These are phyloP conservation scores for Didymosphaeria variabile DNA, from an alignment of 2,329 filamentous ascomycete genomes.

Conservation along the genomic window DNA sequence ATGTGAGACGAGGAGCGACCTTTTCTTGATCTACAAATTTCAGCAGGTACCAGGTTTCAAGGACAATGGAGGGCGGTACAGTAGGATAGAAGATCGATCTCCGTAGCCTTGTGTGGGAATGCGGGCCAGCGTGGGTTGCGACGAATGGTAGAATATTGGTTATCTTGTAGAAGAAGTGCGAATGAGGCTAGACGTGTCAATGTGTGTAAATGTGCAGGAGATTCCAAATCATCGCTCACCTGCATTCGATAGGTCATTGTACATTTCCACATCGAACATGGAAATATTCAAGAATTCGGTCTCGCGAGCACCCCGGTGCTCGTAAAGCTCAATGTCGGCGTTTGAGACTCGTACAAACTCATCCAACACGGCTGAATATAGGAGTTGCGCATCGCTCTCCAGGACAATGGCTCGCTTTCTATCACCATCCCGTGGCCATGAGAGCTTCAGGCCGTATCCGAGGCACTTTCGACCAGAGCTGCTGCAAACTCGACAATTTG, in stretches of 20 bases:
- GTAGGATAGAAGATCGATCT: constrained; percentile 21
- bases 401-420: constrained; percentile 13
- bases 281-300: constrained; percentile 5
- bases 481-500: constrained; percentile 19
- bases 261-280: constrained; percentile 1
- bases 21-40: constrained; percentile 15
- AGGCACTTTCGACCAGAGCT: constrained; percentile 18
- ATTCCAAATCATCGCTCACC: not conserved
- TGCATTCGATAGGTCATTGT: not conserved
- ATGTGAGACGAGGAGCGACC: constrained; percentile 18
- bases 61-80: constrained; percentile 11
- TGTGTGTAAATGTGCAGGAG: not conserved
- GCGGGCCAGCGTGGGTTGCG: constrained; percentile 22
- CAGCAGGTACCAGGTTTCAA: constrained; percentile 1
- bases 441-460: constrained; percentile 27
- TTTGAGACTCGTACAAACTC: constrained; percentile 17
- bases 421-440: constrained; percentile 25
- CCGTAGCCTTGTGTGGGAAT: constrained; percentile 2
- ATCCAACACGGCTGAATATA: not conserved
- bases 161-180: not conserved
- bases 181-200: not conserved
- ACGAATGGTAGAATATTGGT: not conserved
- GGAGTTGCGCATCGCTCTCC: not conserved
- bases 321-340: constrained; percentile 15
- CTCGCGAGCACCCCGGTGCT: not conserved